Evolutionary conservation across 2,329 filamentous ascomycete species (phyloP).

Genomic region (Orbilia quercus): DNA sequence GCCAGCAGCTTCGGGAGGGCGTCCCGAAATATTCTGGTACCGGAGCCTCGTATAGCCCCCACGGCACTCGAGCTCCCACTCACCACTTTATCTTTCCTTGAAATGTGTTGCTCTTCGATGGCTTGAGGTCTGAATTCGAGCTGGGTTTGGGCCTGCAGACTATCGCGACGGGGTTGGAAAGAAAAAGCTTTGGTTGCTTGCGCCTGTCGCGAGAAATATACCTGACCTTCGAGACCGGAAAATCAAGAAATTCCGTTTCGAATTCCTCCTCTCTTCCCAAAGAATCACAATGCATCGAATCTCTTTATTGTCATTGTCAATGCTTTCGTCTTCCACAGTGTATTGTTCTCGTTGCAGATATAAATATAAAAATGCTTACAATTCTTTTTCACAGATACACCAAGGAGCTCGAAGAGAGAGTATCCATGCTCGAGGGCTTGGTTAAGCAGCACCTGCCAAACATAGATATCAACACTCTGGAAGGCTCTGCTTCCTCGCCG

Average conservation of each 20-base stretch:
- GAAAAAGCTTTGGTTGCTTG: slow-evolving; percentile 40
- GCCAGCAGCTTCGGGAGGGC: slow-evolving; percentile 52
- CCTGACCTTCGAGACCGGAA: slow-evolving; percentile 17
- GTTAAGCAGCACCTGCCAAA: slow-evolving; percentile 52
- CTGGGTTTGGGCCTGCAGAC: slow-evolving; percentile 44
- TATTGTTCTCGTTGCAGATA: slow-evolving; percentile 57
- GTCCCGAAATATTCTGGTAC: slow-evolving; percentile 47
- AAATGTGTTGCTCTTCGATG: slow-evolving; percentile 50
- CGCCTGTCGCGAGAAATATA: slow-evolving; percentile 42
- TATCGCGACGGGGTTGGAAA: slow-evolving; percentile 50
- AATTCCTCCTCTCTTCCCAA: slow-evolving; percentile 14
- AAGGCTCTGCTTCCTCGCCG: slow-evolving; percentile 48
- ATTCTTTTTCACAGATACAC: slow-evolving; percentile 53
- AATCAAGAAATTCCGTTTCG: slow-evolving; percentile 40
- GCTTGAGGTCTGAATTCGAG: slow-evolving; percentile 27
- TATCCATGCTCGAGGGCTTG: slow-evolving; percentile 53
- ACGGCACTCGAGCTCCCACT: slow-evolving; percentile 15
- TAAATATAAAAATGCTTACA: slow-evolving; percentile 48
- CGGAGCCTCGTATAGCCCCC: slow-evolving; percentile 32
- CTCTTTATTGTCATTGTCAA: slow-evolving; percentile 37
- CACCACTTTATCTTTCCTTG: slow-evolving; percentile 50
- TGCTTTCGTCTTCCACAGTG: slow-evolving; percentile 36
- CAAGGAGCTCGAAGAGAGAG: slow-evolving; percentile 46
- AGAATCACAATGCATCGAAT: slow-evolving; percentile 42
- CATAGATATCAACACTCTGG: slow-evolving; percentile 47